Evolutionary conservation across 2,329 filamentous ascomycete genomes (phyloP).

Genomic region (Phialophora verrucosa): DNA sequence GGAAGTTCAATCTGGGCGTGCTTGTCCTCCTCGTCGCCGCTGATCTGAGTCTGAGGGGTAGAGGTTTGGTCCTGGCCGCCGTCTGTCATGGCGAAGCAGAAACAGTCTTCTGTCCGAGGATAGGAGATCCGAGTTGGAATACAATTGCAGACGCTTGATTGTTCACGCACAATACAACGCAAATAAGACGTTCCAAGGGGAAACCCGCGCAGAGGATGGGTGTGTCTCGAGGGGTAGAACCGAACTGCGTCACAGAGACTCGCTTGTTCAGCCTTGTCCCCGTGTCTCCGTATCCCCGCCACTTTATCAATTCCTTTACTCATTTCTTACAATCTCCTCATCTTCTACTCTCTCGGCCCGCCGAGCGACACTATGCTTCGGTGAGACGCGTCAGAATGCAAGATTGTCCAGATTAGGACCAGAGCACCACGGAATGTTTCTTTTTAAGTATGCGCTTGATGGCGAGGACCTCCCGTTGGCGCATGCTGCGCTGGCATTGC

Average conservation of each 20-base stretch:
- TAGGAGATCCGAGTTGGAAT: neutral
- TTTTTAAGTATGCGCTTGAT: too few relatives aligned
- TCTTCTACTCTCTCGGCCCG: neutral
- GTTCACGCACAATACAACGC: neutral
- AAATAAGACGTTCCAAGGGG: neutral
- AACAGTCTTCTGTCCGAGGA: neutral
- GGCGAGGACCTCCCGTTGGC: too few relatives aligned
- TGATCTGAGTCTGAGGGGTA: constrained; percentile 14
- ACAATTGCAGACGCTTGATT: neutral
- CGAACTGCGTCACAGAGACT: neutral
- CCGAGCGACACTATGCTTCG: neutral
- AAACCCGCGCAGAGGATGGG: neutral
- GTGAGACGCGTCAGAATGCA: neutral
- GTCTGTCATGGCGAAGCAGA: constrained; percentile 22
- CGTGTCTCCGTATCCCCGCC: neutral
- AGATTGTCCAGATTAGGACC: too few relatives aligned
- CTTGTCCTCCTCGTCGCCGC: constrained; percentile 14
- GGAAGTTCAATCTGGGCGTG: constrained; percentile 31
- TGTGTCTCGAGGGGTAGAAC: too few relatives aligned
- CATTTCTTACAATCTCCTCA: neutral
- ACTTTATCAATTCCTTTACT: neutral
- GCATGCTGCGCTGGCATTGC: too few relatives aligned
- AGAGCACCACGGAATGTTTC: too few relatives aligned
- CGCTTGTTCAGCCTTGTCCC: neutral
- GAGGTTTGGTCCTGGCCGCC: constrained; percentile 16